These are phyloP conservation scores for Zizania palustris DNA, from an alignment of 202 grass and related monocot genomes.

Conservation along the genomic window DNA sequence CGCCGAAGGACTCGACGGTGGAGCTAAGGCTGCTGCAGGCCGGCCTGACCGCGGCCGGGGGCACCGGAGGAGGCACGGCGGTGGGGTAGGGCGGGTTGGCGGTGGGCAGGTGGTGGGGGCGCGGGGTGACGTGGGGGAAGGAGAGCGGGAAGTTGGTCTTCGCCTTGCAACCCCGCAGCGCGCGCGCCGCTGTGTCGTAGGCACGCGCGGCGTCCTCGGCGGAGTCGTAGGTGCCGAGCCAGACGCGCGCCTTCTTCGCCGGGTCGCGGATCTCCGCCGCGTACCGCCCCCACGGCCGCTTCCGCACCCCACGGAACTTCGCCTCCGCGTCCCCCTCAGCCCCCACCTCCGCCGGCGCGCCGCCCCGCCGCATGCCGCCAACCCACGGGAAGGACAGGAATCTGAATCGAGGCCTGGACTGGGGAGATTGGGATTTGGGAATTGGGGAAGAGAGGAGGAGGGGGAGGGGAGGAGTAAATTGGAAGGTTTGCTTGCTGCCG, in stretches of 20 bases:
- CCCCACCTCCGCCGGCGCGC: conserved; percentile 3
- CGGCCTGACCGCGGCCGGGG: conserved; percentile 32
- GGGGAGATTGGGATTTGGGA: conserved; percentile 19
- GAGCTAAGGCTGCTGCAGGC: conserved; percentile 68
- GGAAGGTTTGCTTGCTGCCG: conserved; percentile 60
- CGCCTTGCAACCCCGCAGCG: conserved; percentile 62
- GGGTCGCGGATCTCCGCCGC: conserved; percentile 96
- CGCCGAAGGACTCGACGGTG: conserved; percentile 68
- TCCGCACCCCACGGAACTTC: conserved; percentile 72
- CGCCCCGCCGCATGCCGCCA: conserved; percentile 42
- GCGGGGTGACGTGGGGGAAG: background rate
- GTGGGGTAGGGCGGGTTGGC: conserved; percentile 21
- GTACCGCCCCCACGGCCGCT: conserved; percentile 72
- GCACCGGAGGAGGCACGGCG: background rate
- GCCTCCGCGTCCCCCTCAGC: conserved; percentile 27
- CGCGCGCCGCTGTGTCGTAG: conserved; percentile 74
- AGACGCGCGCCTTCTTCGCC: conserved; percentile 82
- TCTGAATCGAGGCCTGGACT: background rate
- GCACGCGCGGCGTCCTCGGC: conserved; percentile 81
- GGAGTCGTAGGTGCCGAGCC: conserved; percentile 94
- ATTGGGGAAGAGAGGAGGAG: background rate
- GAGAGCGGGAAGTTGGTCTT: conserved; percentile 65
- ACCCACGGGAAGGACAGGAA: background rate
- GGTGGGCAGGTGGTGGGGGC: background rate
- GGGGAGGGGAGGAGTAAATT: conserved; percentile 49